Evolutionary conservation across 177 flowering plant species (phyloP).

Genomic region (Vitis hybrid): DNA sequence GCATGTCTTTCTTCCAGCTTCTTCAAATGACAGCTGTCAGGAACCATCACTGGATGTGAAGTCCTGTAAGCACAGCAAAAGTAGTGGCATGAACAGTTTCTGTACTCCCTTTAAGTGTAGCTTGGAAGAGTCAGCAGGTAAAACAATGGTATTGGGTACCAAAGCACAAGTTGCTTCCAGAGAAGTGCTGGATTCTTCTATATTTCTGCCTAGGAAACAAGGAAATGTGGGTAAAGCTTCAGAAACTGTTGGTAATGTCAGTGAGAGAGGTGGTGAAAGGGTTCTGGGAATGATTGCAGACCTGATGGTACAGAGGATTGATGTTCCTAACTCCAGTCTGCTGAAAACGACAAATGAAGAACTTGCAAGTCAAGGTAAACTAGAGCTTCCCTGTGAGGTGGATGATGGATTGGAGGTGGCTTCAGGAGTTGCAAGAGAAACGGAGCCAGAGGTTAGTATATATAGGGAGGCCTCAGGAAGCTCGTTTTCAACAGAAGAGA

Average conservation of each 20-base stretch:
- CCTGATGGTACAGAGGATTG: not conserved
- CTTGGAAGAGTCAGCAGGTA: constrained; percentile 14
- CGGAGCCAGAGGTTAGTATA: constrained; percentile 15
- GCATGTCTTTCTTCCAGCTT: constrained; percentile 17
- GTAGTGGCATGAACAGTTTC: constrained; percentile 7
- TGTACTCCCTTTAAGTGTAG: constrained; percentile 8
- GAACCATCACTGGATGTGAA: constrained; percentile 14
- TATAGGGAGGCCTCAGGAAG: constrained; percentile 25
- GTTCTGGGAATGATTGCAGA: constrained; percentile 7
- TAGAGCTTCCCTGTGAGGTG: constrained; percentile 9
- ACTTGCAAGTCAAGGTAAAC: not conserved
- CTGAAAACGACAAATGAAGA: constrained; percentile 11
- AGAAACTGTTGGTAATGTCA: constrained; percentile 1
- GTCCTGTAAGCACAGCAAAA: constrained; percentile 8
- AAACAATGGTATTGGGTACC: not conserved
- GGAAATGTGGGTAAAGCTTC: not conserved
- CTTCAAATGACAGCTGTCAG: constrained; percentile 23
- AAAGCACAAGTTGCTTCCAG: not conserved
- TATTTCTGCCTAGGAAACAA: not conserved
- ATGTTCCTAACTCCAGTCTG: constrained; percentile 3
- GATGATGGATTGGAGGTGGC: constrained; percentile 28
- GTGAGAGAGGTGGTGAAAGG: constrained; percentile 9
- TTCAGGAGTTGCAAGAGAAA: constrained; percentile 26
- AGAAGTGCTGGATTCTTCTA: not conserved
- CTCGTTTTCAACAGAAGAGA: constrained; percentile 16